Evolutionary conservation across 108 stramenopile genomes (phyloP).

Genomic region (Pseudonitzschia pungens): DNA sequence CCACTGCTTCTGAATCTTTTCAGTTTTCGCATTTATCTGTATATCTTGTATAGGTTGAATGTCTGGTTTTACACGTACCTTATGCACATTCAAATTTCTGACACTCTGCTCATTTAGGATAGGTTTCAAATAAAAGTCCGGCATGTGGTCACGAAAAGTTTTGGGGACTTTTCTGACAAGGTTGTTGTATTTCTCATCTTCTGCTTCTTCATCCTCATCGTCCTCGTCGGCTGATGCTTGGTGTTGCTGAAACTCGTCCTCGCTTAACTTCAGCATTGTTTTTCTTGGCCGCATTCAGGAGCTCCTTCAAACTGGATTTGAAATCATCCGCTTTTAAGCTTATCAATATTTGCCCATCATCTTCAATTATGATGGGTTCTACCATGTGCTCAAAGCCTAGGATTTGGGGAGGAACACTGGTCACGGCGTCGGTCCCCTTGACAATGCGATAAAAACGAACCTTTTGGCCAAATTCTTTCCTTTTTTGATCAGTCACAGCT

Average conservation of each 20-base stretch:
- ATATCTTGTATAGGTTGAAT: background rate
- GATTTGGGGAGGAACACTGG: constrained; percentile 37
- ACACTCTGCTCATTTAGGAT: constrained; percentile 22
- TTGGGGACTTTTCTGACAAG: constrained; percentile 38
- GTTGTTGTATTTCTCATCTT: constrained; percentile 23
- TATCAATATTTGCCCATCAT: constrained; percentile 35
- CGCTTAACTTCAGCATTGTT: background rate
- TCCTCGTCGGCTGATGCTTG: constrained; percentile 9
- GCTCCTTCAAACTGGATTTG: background rate
- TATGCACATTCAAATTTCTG: too few species aligned
- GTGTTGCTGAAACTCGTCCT: background rate
- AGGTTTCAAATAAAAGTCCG: constrained; percentile 50
- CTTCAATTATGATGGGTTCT: constrained; percentile 36
- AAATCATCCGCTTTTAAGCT: constrained; percentile 16
- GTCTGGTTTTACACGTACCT: background rate
- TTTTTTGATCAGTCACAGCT: constrained; percentile 31
- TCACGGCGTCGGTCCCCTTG: constrained; percentile 48
- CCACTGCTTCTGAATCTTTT: constrained; percentile 9
- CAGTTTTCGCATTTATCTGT: background rate
- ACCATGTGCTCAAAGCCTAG: constrained; percentile 46
- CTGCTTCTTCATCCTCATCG: constrained; percentile 20
- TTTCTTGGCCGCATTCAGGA: background rate
- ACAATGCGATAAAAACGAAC: constrained; percentile 49
- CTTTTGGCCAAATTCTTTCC: constrained; percentile 24
- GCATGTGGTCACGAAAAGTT: constrained; percentile 49